phyloP scores from a whole-genome alignment of 2,329 filamentous ascomycete species.

The Pseudogymnoascus sp. region DNA sequence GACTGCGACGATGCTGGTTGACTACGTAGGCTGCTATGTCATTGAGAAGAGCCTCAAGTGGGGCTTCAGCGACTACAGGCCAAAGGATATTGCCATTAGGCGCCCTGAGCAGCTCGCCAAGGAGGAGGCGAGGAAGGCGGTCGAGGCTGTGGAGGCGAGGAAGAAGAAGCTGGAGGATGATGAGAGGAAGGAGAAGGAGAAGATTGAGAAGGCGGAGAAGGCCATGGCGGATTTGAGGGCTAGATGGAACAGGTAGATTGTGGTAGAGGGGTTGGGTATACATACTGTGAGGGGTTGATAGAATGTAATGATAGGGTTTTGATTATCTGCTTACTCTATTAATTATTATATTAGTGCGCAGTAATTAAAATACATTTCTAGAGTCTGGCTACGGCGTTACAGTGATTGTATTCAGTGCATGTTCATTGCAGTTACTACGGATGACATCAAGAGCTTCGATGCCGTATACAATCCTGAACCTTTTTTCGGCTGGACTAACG shows the following conservation, averaged over 20 bases:
- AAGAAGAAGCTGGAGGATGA: conserved; percentile 45
- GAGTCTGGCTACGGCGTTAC: not conserved
- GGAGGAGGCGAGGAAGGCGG: conserved; percentile 61
- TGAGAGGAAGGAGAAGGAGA: conserved; percentile 44
- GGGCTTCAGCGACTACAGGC: conserved; percentile 81
- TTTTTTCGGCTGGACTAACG: too few species aligned
- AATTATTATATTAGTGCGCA: not conserved
- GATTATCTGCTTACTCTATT: not conserved
- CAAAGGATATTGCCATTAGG: conserved; percentile 85
- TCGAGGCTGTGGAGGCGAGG: conserved; percentile 38
- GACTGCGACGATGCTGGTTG: conserved; percentile 74
- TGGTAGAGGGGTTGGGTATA: not conserved
- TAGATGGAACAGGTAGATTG: conserved; percentile 9
- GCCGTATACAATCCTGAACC: too few species aligned
- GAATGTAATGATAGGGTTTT: conserved; percentile 5
- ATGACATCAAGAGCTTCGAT: too few species aligned
- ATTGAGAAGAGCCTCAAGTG: conserved; percentile 82
- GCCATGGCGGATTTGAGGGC: conserved; percentile 40
- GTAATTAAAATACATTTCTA: not conserved
- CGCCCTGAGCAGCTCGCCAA: conserved; percentile 76
- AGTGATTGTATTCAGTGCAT: not conserved
- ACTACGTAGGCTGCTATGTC: conserved; percentile 78
- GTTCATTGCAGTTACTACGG: not conserved
- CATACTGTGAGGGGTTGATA: not conserved
- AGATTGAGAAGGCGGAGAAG: conserved; percentile 46